Conservation (phyloP, 768 basidiomycete species). For the Candolleomyces efflorescens region DNA sequence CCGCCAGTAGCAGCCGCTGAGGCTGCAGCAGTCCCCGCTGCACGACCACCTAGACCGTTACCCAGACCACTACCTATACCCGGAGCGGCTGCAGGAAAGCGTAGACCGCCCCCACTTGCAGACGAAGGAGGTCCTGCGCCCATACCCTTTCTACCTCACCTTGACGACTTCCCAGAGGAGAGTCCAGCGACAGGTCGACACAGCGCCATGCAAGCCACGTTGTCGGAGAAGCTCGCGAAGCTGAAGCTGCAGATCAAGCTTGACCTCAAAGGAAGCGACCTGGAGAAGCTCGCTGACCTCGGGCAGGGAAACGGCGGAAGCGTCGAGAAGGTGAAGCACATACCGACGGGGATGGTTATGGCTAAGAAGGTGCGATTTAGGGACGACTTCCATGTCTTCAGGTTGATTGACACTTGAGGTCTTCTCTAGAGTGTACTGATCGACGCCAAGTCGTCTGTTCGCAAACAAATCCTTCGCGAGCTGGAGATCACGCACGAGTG, state of each 20-base stretch:
- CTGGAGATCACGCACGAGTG: constrained; percentile 99
- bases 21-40: background rate
- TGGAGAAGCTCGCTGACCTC: constrained; percentile 85
- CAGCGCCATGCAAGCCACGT: constrained; percentile 56
- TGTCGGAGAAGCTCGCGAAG: constrained; percentile 78
- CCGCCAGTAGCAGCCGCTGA: constrained; percentile 11
- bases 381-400: background rate
- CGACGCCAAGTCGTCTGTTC: constrained; percentile 90
- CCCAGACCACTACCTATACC: constrained; percentile 16
- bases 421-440: constrained; percentile 79
- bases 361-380: constrained; percentile 82
- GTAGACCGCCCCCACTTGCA: constrained; percentile 23
- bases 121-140: constrained; percentile 13
- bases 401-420: background rate
- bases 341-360: constrained; percentile 89
- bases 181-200: constrained; percentile 51
- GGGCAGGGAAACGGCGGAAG: constrained; percentile 98
- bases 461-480: constrained; percentile 97
- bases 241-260: constrained; percentile 79
- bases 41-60: constrained; percentile 10
- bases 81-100: constrained; percentile 15
- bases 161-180: constrained; percentile 36
- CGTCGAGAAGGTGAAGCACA: constrained; percentile 92
- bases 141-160: constrained; percentile 29
- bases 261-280: constrained; percentile 82